Conservation (phyloP, 139 green algal genomes). For the Edaphochlamys debaryana region DNA sequence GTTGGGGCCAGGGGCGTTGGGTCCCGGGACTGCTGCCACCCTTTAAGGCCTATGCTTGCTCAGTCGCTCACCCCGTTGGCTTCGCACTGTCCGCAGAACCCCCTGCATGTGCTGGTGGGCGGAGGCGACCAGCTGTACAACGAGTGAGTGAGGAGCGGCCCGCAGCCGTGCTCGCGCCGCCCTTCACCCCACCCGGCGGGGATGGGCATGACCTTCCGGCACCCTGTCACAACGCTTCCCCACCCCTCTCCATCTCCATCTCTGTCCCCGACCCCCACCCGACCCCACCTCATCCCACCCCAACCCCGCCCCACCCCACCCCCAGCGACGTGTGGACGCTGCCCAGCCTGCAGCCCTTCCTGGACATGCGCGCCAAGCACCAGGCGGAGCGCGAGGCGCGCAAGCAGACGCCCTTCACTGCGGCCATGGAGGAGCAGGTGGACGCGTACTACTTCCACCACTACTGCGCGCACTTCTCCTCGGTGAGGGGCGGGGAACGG, state of each 20-base stretch:
- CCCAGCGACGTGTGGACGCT: not conserved
- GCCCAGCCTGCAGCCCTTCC: constrained; percentile 33
- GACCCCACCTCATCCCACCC: too few species aligned
- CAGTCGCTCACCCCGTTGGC: too few species aligned
- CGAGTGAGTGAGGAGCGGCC: constrained; percentile 44
- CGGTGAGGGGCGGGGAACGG: too few species aligned
- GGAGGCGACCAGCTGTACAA: constrained; percentile 67
- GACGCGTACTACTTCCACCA: constrained; percentile 49
- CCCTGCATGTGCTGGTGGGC: constrained; percentile 75
- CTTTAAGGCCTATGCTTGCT: too few species aligned
- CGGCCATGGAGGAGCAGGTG: not conserved
- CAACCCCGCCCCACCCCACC: too few species aligned
- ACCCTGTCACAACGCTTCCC: not conserved
- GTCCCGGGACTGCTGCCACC: too few species aligned
- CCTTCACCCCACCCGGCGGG: too few species aligned
- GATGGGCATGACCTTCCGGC: too few species aligned
- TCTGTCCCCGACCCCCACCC: too few species aligned
- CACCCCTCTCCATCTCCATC: not conserved
- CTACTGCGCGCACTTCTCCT: constrained; percentile 41
- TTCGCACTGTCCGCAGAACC: constrained; percentile 13
- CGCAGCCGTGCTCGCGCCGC: too few species aligned
- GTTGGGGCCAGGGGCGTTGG: too few species aligned
- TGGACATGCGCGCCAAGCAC: constrained; percentile 15
- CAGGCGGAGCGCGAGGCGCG: not conserved
- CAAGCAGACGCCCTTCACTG: not conserved